Conservation (phyloP, 2,329 filamentous ascomycete genomes). For the Mycosphaerella arachidis region DNA sequence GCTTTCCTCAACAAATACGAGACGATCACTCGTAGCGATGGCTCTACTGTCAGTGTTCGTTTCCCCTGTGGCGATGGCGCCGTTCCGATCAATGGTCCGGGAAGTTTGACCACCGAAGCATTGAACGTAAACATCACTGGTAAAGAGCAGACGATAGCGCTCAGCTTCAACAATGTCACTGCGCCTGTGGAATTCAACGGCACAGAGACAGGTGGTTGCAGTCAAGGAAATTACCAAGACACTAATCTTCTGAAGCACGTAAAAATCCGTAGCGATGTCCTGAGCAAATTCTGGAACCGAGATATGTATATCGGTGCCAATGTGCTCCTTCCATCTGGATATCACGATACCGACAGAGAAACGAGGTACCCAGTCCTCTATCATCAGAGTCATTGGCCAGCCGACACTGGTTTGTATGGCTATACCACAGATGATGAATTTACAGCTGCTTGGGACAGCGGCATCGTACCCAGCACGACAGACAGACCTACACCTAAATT, state of each 20-base stretch:
- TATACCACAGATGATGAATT: constrained; percentile 13
- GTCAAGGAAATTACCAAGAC: constrained; percentile 38
- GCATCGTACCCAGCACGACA: constrained; percentile 26
- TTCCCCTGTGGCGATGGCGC: constrained; percentile 38
- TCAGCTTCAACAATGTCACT: constrained; percentile 28
- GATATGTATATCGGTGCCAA: constrained; percentile 37
- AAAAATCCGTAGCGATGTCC: constrained; percentile 37
- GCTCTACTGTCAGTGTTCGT: constrained; percentile 33
- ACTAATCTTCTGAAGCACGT: constrained; percentile 33
- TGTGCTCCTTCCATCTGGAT: constrained; percentile 34
- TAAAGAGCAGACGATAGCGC: constrained; percentile 29
- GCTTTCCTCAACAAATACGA: constrained; percentile 37
- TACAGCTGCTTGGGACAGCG: constrained; percentile 31
- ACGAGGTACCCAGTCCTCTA: constrained; percentile 37
- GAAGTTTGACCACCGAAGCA: constrained; percentile 28
- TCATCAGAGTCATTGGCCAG: constrained; percentile 34
- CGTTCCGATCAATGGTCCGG: constrained; percentile 29
- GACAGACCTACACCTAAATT: constrained; percentile 33
- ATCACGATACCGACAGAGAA: constrained; percentile 28
- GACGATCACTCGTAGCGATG: constrained; percentile 34
- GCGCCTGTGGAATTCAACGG: constrained; percentile 27
- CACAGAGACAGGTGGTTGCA: constrained; percentile 36
- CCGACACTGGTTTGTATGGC: constrained; percentile 5
- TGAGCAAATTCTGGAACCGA: constrained; percentile 37
- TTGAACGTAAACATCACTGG: constrained; percentile 29